Conservation (phyloP, 352 stramenopile genomes). For the Paralagenidium karlingii region DNA sequence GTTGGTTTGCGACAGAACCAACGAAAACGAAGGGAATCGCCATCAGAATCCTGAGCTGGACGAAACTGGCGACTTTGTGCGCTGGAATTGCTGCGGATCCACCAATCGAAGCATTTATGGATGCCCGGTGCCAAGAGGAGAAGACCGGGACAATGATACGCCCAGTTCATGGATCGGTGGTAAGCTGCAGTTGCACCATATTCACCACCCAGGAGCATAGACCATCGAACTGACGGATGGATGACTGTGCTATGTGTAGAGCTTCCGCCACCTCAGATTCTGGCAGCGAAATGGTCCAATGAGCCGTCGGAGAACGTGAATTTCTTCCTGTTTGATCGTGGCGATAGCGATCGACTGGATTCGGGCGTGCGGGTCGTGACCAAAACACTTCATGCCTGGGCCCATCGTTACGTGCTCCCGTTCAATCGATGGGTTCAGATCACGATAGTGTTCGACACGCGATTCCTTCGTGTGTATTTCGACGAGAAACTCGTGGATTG, state of each 20-base stretch:
- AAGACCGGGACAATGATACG: slow-evolving; percentile 1
- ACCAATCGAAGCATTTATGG: slow-evolving; percentile 36
- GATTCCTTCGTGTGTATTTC: slow-evolving; percentile 30
- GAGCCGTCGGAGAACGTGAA: too few species aligned
- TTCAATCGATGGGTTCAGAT: slow-evolving; percentile 38
- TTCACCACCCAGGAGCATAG: too few species aligned
- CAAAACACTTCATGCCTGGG: too few species aligned
- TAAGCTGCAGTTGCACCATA: too few species aligned
- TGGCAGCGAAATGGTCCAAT: slow-evolving; percentile 30
- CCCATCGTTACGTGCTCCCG: slow-evolving; percentile 29
- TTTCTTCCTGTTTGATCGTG: too few species aligned
- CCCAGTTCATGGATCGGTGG: too few species aligned
- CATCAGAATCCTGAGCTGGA: slow-evolving; percentile 43
- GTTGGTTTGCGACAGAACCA: too few species aligned
- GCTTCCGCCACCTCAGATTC: slow-evolving; percentile 17
- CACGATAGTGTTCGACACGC: slow-evolving; percentile 27
- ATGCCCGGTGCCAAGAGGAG: slow-evolving; percentile 15
- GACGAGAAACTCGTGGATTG: slow-evolving; percentile 31
- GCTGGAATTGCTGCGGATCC: slow-evolving; percentile 48
- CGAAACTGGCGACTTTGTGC: slow-evolving; percentile 37
- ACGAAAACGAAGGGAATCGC: slow-evolving; percentile 19
- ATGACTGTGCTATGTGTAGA: too few species aligned
- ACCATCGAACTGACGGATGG: too few species aligned
- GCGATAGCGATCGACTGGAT: too few species aligned
- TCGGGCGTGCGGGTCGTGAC: too few species aligned